A percentile compares a stretch with the other conserved stretches of the same genome.
Conservation (phyloP, 1,284 basidiomycete species). For the Abortiporus biennis region DNA sequence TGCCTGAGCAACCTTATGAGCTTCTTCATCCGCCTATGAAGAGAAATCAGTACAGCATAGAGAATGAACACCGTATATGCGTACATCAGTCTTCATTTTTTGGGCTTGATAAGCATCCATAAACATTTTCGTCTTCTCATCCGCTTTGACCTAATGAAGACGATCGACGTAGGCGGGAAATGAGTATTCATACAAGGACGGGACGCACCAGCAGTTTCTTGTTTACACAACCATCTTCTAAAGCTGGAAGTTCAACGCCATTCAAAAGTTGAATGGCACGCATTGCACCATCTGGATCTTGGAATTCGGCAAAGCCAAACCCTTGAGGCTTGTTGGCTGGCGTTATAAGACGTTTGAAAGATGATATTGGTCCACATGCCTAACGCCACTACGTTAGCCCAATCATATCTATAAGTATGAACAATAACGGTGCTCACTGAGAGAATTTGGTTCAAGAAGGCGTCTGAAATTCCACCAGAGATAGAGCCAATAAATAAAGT, state of each 20-base stretch:
- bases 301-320: slow-evolving; percentile 92
- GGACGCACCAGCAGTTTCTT: slow-evolving; percentile 81
- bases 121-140: slow-evolving; percentile 87
- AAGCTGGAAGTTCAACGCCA: slow-evolving; percentile 78
- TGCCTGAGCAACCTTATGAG: slow-evolving; percentile 44
- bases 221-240: slow-evolving; percentile 78
- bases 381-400: slow-evolving; percentile 24
- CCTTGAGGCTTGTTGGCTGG: slow-evolving; percentile 90
- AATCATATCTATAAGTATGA: not conserved
- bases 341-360: slow-evolving; percentile 86
- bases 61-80: slow-evolving; percentile 21
- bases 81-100: slow-evolving; percentile 75
- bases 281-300: slow-evolving; percentile 84
- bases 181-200: slow-evolving; percentile 13
- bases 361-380: slow-evolving; percentile 85
- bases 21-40: slow-evolving; percentile 55
- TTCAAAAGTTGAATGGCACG: slow-evolving; percentile 80
- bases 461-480: slow-evolving; percentile 85
- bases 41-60: not conserved
- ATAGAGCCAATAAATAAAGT: slow-evolving; percentile 93
- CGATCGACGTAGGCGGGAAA: slow-evolving; percentile 32
- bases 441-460: slow-evolving; percentile 72
- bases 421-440: slow-evolving; percentile 45
- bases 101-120: slow-evolving; percentile 80
- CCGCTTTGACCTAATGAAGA: slow-evolving; percentile 84